Base-by-base conservation (phyloP, 306 rosid genomes). In the Psophocarpus tetragonolobus region DNA sequence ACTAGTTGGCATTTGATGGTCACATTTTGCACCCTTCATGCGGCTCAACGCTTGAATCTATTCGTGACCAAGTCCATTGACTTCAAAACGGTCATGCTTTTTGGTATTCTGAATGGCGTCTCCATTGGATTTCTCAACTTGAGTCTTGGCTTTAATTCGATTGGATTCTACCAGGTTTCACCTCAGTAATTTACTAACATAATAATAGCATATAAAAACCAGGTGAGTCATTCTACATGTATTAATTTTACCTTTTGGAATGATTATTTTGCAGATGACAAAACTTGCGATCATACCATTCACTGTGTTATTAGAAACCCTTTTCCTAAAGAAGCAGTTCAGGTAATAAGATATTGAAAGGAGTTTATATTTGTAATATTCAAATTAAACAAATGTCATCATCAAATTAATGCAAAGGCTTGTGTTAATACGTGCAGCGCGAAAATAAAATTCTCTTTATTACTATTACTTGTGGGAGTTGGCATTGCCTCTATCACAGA, bases 1-100 rank as follows among this genome's bases (percentile, higher is more conserved):
- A 95, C 99, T 26, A 95, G 99, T 85, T 95, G 99, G 99, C 99
- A 95, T 90, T 84, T 95, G 63, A 86, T 92, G 90, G 97, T 92
- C 73, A 95, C 99, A 50, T 95, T 88, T 68, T 91, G 97, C 85
- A 95, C 99, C 5, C 99, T 95, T 36, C 93, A 91, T 73, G 95
- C 65, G 45, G 99, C 99, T 15, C 95, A 88, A 57, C 93, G 97
- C 7, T 77, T 95, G 42, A 91, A 91, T 39, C 75, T 95, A 17
- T 95, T 95, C 24, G 97, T 91, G 78, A 54, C 81, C 64, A 95
- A 95, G 54, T 85, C 97, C 5, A 58, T 92, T 51, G 99, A 95
- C 81, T 77, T 88, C 80, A 92, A 91, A 86, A 95, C 97, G 0
- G 91, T 92, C 13, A 78, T 86, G 84, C 97, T 95, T 50, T 95